A percentile compares a stretch with the other conserved stretches of the same genome.
These are phyloP conservation scores for Tolypocladium ovalisporum DNA, from an alignment of 2,329 filamentous ascomycete species.

Conservation along the genomic window DNA sequence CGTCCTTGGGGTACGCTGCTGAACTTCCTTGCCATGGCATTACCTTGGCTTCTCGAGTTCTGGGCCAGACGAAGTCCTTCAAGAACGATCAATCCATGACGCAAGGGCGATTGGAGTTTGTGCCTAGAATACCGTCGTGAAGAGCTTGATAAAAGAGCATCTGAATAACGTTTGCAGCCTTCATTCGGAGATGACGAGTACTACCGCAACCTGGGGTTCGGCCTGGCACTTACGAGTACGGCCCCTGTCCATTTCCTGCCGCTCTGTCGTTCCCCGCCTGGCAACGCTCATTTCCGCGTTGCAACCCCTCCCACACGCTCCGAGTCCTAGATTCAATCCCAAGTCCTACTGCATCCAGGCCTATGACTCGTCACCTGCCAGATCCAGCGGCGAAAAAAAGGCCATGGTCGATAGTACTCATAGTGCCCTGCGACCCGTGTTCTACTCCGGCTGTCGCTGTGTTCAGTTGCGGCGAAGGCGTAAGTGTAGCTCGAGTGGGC, in stretches of 20 bases:
- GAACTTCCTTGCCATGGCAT: background rate
- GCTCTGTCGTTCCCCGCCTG: background rate
- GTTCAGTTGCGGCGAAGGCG: background rate
- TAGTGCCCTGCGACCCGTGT: background rate
- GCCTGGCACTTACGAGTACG: background rate
- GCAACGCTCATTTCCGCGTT: background rate
- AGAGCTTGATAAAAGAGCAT: no score
- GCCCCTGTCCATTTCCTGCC: background rate
- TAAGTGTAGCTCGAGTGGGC: background rate
- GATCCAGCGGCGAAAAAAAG: no score
- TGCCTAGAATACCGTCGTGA: no score
- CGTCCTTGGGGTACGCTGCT: background rate
- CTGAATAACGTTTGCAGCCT: no score
- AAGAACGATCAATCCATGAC: background rate
- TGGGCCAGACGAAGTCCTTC: background rate
- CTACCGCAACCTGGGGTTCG: background rate
- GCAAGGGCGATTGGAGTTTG: background rate
- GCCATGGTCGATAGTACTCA: no score
- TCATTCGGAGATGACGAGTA: background rate
- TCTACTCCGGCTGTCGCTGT: background rate
- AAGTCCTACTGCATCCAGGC: background rate
- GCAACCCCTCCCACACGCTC: background rate
- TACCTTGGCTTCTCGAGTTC: background rate
- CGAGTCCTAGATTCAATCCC: background rate
- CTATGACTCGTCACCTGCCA: background rate